A percentile compares a stretch with the other conserved stretches of the same genome.
These are phyloP conservation scores for Vaccinium macrocarpon DNA, from an alignment of 148 eudicot genomes.

Conservation along the genomic window DNA sequence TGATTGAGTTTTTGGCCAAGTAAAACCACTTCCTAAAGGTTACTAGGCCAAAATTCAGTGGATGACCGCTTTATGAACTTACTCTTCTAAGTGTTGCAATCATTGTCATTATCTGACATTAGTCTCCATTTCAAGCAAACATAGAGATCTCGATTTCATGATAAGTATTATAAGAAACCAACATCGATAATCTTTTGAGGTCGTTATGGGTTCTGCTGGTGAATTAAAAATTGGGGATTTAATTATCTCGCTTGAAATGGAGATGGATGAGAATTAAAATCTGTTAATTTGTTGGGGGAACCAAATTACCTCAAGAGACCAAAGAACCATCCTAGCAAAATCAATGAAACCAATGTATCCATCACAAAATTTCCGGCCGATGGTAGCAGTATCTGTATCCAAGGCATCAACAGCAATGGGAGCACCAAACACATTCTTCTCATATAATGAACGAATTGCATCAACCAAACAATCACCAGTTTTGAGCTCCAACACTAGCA, in stretches of 20 bases:
- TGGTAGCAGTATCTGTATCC: slow-evolving; percentile 7
- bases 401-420: slow-evolving; percentile 25
- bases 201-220: background rate
- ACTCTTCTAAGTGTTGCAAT: background rate
- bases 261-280: background rate
- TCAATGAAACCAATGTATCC: slow-evolving; percentile 35
- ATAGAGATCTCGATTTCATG: background rate
- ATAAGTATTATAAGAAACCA: background rate
- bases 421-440: slow-evolving; percentile 39
- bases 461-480: slow-evolving; percentile 24
- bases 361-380: slow-evolving; percentile 16
- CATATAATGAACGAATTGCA: slow-evolving; percentile 30
- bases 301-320: slow-evolving; percentile 46
- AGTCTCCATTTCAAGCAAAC: background rate
- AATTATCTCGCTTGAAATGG: background rate
- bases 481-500: slow-evolving; percentile 33
- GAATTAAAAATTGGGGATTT: background rate
- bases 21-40: background rate
- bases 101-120: background rate
- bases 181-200: background rate
- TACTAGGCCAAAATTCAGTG: background rate
- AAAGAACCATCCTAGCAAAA: slow-evolving; percentile 39
- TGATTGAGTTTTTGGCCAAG: background rate
- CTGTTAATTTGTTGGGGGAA: background rate
- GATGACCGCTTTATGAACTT: background rate